Evolutionary conservation across 2,329 filamentous ascomycete species (phyloP), one percentile per base, ranked within the genome.

Genomic region (Claviceps arundinis): DNA sequence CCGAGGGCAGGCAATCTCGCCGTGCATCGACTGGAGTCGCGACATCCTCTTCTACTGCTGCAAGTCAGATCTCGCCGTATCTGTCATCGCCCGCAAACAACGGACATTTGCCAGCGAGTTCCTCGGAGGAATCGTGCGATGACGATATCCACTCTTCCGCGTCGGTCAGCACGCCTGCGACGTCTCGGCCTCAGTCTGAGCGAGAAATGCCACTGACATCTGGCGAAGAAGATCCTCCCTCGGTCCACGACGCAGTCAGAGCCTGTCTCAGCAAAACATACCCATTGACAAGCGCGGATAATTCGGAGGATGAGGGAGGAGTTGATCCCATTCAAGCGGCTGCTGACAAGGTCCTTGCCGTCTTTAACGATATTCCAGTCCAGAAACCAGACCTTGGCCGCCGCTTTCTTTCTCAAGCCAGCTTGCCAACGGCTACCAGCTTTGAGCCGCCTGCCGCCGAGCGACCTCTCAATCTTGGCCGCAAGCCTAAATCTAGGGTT

Each of bases 111-210:
- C 50, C 53, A 2, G 50, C 48, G 3, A 66, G 65, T 52, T 68
- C 66, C 2, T 67, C 66, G 1, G 67, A 70, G 1, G 66, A 67
- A 7, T 69, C 68, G 4, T 66, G 64, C 49, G 69, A 65, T 1
- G 70, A 71, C 4, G 68, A 65, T 4, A 61, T 67, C 13, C 66
- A 64, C 17, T 66, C 68, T 5, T 52, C 62, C 0, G 67, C 68
- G 1, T 57, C 58, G 7, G 60, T 64, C 17, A 68, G 68, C 51
- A 72, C 70, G 4, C 70, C 70, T 0, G 63, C 69, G 50, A 68
- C 66, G 0, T 70, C 70, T 1, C 64, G 69, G 13, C 67, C 70
- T 0, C 65, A 70, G 47, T 73, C 70, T 1, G 68, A 69, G 50
- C 66, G 64, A 56, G 64, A 62, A 1, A 54, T 65, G 17, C 59